These are phyloP conservation scores for Penicillium flavigenum DNA, from an alignment of 495 filamentous ascomycete genomes.

Conservation along the genomic window DNA sequence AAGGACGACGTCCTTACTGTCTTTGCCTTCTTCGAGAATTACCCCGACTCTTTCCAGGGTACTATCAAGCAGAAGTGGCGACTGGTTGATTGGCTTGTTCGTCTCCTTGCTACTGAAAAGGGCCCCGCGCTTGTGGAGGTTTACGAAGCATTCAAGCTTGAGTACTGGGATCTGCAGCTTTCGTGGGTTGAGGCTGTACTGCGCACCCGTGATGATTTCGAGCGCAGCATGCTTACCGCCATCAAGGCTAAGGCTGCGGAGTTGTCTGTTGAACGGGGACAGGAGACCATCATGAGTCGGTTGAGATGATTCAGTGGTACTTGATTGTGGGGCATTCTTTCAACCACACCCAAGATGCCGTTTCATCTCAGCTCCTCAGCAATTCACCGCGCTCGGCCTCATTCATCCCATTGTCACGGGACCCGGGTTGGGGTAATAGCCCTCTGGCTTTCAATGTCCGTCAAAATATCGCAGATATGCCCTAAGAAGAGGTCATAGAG, in stretches of 20 bases:
- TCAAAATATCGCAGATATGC: background rate
- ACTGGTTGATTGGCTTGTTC: conserved; percentile 76
- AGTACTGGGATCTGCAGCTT: conserved; percentile 93
- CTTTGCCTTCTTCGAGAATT: conserved; percentile 67
- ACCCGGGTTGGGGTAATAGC: background rate
- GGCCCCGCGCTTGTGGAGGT: conserved; percentile 62
- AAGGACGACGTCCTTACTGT: conserved; percentile 83
- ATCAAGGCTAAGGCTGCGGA: conserved; percentile 86
- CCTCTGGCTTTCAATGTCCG: background rate
- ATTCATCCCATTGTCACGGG: background rate
- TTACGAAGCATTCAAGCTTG: conserved; percentile 78
- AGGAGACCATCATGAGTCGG: conserved; percentile 88
- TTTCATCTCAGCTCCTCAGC: background rate
- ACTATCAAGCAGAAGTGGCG: conserved; percentile 88
- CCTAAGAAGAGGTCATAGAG: background rate
- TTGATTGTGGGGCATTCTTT: background rate
- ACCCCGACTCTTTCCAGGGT: conserved; percentile 62
- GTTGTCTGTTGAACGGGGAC: conserved; percentile 71
- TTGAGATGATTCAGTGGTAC: conserved; percentile 58
- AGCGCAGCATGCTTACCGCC: conserved; percentile 79
- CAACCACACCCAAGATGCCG: too few species aligned
- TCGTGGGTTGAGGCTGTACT: conserved; percentile 96
- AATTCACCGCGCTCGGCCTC: background rate
- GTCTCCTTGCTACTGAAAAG: conserved; percentile 75
- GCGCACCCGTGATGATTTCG: conserved; percentile 86